Conservation (phyloP, 768 basidiomycete genomes). For the Flagelloscypha sp. region DNA sequence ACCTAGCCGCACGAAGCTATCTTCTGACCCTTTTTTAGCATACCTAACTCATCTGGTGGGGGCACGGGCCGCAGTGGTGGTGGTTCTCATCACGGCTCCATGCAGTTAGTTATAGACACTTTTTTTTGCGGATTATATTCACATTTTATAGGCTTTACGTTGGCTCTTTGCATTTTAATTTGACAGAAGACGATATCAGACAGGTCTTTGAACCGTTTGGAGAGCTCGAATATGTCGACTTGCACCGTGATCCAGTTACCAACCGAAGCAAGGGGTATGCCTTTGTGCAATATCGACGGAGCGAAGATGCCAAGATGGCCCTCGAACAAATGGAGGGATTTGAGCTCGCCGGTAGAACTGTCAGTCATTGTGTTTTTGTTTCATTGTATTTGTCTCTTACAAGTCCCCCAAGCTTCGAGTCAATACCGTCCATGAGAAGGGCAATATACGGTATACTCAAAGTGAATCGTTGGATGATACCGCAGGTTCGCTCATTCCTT, state of each 20-base stretch:
- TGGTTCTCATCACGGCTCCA: conserved; percentile 69
- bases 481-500: conserved; percentile 49
- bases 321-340: conserved; percentile 99
- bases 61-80: no score
- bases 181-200: conserved; percentile 94
- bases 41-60: no score
- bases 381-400: conserved; percentile 6
- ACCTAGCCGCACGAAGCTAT: conserved; percentile 9
- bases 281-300: conserved; percentile 92
- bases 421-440: conserved; percentile 90
- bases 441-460: conserved; percentile 63
- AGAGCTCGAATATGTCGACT: conserved; percentile 95
- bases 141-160: conserved; percentile 72
- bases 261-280: conserved; percentile 97
- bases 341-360: conserved; percentile 90
- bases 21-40: conserved; percentile 4
- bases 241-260: conserved; percentile 91
- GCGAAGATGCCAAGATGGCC: conserved; percentile 95
- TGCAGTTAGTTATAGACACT: conserved; percentile 59
- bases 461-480: conserved; percentile 83
- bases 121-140: background rate
- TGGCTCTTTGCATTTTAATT: conserved; percentile 93
- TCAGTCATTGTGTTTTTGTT: conserved; percentile 34
- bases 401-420: conserved; percentile 57
- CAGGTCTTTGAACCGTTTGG: conserved; percentile 99